Evolutionary conservation across 1,284 basidiomycete species (phyloP), one percentile per base, ranked within the genome.

Genomic region (Xerocomus minutiporus): DNA sequence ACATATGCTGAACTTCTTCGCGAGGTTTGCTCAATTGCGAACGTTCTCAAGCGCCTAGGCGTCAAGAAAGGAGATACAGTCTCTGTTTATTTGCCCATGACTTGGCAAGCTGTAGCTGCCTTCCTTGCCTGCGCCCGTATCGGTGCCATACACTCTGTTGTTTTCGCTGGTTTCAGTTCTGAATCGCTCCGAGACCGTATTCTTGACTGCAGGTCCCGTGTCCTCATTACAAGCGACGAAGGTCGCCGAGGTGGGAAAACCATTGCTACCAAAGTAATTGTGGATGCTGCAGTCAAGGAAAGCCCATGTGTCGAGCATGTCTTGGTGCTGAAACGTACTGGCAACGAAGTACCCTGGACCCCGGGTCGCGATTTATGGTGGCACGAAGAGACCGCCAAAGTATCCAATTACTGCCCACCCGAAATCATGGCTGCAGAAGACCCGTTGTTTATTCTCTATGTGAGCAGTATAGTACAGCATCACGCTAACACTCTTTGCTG

Each of bases 101-200:
- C 86, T 41, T 95, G 92, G 92, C 90, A 98, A 64, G 88, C 96
- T 17, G 92, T 88, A 49, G 93, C 93, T 35, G 89, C 95, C 31
- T 94, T 99, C 83, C 86, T 99, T 50, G 96, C 96, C 20, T 98
- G 95, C 72, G 95, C 96, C 6, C 88, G 96, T 62, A 92, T 99
- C 64, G 97, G 96, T 50, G 96, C 97, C 26, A 79, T 99, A 51
- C 97, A 99, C 77, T 97, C 93, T n/a, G 96, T 98, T 66, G 88
- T 99, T 58, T 99, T 99, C 65, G 96, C 96, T 47, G 96, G 97
- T 13, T 99, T 99, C 79, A 93, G 89, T 8, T 86, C 95, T n/a
- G 97, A 98, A 73, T 91, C 91, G 9, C 85, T 99, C 52, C 84
- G 96, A 48, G 97, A 98, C 73, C 88, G 97, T 56, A 83, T 95